phyloP scores from a whole-genome alignment of 1,284 basidiomycete species.

The Irpex sp. region DNA sequence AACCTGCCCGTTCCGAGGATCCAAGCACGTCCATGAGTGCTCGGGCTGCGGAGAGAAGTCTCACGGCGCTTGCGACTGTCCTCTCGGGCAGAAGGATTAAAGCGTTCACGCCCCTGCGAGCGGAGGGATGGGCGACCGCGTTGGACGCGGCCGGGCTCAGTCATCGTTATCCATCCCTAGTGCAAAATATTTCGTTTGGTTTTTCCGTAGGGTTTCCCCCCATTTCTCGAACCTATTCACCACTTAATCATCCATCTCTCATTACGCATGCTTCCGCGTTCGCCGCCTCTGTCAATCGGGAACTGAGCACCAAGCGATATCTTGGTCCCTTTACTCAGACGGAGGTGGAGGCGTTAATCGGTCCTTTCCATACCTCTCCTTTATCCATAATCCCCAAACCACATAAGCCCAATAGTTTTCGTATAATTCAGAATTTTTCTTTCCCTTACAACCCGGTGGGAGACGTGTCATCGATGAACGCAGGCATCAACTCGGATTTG shows the following conservation, averaged over 20 bases:
- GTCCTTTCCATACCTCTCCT: conserved; percentile 35
- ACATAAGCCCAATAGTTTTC: conserved; percentile 18
- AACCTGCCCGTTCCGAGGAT: conserved; percentile 7
- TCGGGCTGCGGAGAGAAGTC: conserved; percentile 14
- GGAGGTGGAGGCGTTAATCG: conserved; percentile 25
- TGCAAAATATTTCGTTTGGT: conserved; percentile 11
- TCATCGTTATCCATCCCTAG: conserved; percentile 15
- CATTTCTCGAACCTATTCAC: conserved; percentile 18
- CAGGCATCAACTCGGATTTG: conserved; percentile 22
- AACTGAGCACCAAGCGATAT: conserved; percentile 24
- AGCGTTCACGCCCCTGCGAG: conserved; percentile 8
- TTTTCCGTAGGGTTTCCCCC: conserved; percentile 22
- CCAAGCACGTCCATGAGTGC: conserved; percentile 15
- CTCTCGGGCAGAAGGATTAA: conserved; percentile 14
- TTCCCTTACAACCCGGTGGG: conserved; percentile 15
- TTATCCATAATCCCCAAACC: conserved; percentile 27
- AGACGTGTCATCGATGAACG: conserved; percentile 30
- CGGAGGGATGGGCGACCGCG: conserved; percentile 17
- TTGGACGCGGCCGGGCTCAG: conserved; percentile 16
- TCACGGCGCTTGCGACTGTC: conserved; percentile 16
- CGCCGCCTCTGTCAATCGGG: conserved; percentile 17
- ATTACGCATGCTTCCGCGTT: conserved; percentile 10
- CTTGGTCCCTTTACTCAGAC: conserved; percentile 26
- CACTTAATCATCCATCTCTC: conserved; percentile 20
- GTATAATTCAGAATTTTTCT: conserved; percentile 37